Evolutionary conservation across 352 stramenopile species (phyloP), one percentile per base, ranked within the genome.

Genomic region (Phytophthora agathidicida): DNA sequence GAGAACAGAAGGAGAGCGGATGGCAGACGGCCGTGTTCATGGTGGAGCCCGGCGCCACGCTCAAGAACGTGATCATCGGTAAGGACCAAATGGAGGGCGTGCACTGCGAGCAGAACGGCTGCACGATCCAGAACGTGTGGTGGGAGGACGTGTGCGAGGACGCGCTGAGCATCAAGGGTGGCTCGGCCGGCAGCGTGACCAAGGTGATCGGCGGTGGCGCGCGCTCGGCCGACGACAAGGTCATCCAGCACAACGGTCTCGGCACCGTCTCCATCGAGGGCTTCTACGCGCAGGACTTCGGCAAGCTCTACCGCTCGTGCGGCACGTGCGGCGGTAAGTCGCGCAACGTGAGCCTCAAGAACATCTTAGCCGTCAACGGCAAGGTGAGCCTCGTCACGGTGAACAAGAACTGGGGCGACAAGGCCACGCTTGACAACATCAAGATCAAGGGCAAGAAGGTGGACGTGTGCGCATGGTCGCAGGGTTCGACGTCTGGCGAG

Each of bases 61-160:
- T 43, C 30, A 53, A 43, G 45, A 53, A 53, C 14, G 31, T 41
- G 43, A 51, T 51, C 44, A 51, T 51, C 44, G 44, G 44, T 19
- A 51, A 51, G 45, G 31, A 53, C 31, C 45, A 53, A 42, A 53
- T 53, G 31, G 45, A 53, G 31, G 45, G 45, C 9, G 45, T 53
- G 13, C 45, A 68, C 51, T 68, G 60, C 60, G 53, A 69, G 17
- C 27, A 65, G 30, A 44, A 19, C 27, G 60, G 44, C 32, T 71
- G 61, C 55, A 71, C 55, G 16, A 71, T 71, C 49, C 26, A 71
- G 43, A 71, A 71, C 55, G 62, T 66, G 32, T 71, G 62, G 55
- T 68, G 59, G 59, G 50, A 68, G 33, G 56, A 65, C 45, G 58
- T 69, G 41, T 73, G 64, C 45, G 60, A 74, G 35, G 54, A 70